These are phyloP conservation scores for Elsinoe batatas DNA, from an alignment of 2,329 filamentous ascomycete species.

Conservation along the genomic window DNA sequence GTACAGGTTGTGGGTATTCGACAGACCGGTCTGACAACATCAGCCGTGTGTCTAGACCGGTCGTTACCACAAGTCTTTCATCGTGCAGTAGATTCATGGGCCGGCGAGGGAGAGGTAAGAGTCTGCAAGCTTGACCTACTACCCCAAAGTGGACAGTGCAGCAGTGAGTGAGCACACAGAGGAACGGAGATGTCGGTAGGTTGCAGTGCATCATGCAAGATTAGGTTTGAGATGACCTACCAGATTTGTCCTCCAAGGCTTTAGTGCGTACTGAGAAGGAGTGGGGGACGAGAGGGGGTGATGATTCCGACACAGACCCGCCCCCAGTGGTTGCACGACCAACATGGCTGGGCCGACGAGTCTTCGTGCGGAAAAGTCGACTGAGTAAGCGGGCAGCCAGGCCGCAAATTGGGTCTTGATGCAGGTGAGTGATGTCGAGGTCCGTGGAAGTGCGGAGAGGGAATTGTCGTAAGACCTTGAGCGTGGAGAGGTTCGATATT, in stretches of 20 bases:
- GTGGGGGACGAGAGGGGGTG: neutral
- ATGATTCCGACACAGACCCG: neutral
- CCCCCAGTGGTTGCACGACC: neutral
- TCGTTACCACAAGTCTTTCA: neutral
- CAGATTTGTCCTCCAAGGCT: slow-evolving; percentile 8
- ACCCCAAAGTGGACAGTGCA: neutral
- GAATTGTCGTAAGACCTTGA: too few species aligned
- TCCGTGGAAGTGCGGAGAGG: too few species aligned
- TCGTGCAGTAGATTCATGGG: neutral
- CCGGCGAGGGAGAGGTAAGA: neutral
- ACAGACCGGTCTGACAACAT: slow-evolving; percentile 33
- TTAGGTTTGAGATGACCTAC: slow-evolving; percentile 3
- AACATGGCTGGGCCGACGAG: neutral
- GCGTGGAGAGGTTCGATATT: too few species aligned
- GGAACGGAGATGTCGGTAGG: neutral
- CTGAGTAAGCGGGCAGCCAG: too few species aligned
- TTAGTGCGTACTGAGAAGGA: neutral
- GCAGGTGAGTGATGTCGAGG: too few species aligned
- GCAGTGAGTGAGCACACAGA: neutral
- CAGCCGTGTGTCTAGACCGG: slow-evolving; percentile 7
- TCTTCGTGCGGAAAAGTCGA: too few species aligned
- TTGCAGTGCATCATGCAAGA: neutral
- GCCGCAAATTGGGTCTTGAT: too few species aligned
- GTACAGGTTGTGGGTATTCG: slow-evolving; percentile 38
- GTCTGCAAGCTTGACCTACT: too few species aligned